Conservation (phyloP, 164 flowering plant genomes). For the Hamamelis virginiana region DNA sequence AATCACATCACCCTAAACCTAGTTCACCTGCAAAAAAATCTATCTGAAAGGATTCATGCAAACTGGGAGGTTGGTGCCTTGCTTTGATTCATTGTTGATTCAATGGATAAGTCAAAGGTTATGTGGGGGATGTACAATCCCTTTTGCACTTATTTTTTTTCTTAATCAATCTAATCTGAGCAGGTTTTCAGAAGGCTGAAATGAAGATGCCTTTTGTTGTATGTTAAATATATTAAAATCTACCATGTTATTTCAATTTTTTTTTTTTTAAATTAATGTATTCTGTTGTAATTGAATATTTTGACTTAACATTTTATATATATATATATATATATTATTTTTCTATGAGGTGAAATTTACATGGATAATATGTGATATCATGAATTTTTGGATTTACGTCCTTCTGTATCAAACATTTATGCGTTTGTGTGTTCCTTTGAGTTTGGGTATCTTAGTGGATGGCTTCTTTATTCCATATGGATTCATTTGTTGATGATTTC, state of each 20-base stretch:
- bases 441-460: not conserved
- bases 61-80: not conserved
- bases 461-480: not conserved
- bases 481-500: not conserved
- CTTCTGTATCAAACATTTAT: no score
- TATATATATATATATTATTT: not conserved
- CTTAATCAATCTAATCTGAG: not conserved
- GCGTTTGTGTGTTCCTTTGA: not conserved
- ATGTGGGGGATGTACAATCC: not conserved
- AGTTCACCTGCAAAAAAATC: not conserved
- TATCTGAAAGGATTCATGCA: not conserved
- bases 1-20: not conserved
- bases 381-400: no score
- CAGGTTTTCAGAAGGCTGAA: not conserved
- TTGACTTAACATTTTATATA: not conserved
- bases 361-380: no score
- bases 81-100: no score
- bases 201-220: not conserved
- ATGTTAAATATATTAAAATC: no score
- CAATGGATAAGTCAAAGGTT: no score
- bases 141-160: not conserved
- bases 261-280: no score
- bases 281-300: no score
- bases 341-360: no score
- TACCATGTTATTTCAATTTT: no score